Evolutionary conservation across 1,139 yeast species (phyloP).

Genomic region (Nakaseomyces bracarensis): DNA sequence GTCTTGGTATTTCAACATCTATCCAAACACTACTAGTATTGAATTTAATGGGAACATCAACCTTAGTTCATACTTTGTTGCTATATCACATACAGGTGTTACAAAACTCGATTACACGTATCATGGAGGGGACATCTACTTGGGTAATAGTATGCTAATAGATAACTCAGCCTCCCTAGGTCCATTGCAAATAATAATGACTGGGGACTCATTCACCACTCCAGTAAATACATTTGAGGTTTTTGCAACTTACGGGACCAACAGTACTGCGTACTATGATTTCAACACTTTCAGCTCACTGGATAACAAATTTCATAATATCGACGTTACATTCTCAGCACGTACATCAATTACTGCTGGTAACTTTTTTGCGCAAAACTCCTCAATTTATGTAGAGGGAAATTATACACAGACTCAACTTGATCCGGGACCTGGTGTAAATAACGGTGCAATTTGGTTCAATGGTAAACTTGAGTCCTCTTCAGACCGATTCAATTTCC

Average conservation of each 20-base stretch:
- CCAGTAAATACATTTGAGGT: background rate
- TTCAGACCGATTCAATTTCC: too few species aligned
- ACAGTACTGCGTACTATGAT: background rate
- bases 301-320: background rate
- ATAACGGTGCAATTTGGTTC: background rate
- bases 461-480: background rate
- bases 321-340: background rate
- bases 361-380: background rate
- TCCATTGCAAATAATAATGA: background rate
- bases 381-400: background rate
- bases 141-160: background rate
- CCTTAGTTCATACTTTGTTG: background rate
- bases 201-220: background rate
- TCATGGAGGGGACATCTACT: background rate
- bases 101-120: too few species aligned
- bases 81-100: too few species aligned
- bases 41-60: background rate
- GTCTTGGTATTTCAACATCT: background rate
- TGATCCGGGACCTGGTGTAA: background rate
- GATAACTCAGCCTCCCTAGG: background rate
- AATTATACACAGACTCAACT: too few species aligned
- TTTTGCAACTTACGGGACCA: background rate
- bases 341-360: background rate
- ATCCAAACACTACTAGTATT: background rate
- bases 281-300: background rate